Evolutionary conservation across 805 yeast species (phyloP).

Genomic region (Saccharomycopsis olivae): DNA sequence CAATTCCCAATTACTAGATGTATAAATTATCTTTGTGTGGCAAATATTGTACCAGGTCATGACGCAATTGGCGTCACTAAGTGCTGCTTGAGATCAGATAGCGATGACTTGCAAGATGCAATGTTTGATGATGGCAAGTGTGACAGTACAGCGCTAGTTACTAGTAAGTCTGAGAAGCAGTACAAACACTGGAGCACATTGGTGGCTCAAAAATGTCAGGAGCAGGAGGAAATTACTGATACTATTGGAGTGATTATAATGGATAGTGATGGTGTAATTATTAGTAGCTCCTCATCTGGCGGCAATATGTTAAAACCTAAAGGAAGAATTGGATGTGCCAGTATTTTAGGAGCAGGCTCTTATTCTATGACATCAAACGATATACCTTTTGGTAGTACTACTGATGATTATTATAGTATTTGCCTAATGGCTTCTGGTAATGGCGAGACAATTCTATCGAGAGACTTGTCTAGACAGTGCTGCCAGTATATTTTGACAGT

Average conservation of each 20-base stretch:
- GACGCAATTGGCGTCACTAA: conserved; percentile 10
- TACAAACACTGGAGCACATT: conserved; percentile 3
- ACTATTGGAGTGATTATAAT: conserved; percentile 34
- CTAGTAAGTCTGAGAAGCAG: conserved; percentile 6
- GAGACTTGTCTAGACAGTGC: conserved; percentile 31
- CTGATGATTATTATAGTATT: conserved; percentile 1
- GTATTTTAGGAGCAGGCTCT: conserved; percentile 36
- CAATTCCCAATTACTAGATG: conserved; percentile 14
- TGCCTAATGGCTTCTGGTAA: conserved; percentile 38
- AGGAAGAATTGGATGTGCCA: conserved; percentile 47
- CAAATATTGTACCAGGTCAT: neutral
- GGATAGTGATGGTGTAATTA: conserved; percentile 14
- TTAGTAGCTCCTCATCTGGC: conserved; percentile 38
- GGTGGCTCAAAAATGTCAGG: conserved; percentile 1
- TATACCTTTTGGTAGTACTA: conserved; percentile 19
- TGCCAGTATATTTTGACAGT: conserved; percentile 18
- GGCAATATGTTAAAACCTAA: conserved; percentile 40
- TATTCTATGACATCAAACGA: conserved; percentile 21
- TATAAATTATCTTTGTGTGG: conserved; percentile 6
- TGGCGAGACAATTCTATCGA: conserved; percentile 42
- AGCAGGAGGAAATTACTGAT: conserved; percentile 25
- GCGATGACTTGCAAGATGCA: conserved; percentile 12
- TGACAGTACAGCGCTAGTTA: conserved; percentile 25
- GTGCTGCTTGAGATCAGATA: conserved; percentile 9
- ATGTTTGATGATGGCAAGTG: conserved; percentile 21